phyloP scores from a whole-genome alignment of 768 basidiomycete genomes.

The Boletus eberwhitei region DNA sequence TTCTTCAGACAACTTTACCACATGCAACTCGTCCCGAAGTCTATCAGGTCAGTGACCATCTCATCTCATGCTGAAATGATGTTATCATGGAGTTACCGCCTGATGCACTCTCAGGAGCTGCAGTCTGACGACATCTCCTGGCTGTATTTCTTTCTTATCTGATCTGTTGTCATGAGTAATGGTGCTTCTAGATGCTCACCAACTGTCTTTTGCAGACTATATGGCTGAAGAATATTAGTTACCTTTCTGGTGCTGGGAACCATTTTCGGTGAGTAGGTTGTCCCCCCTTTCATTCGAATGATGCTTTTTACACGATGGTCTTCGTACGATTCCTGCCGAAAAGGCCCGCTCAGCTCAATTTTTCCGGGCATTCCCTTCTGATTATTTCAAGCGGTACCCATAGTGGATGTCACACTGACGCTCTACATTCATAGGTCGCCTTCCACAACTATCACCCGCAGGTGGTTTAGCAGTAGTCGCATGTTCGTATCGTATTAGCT shows the following conservation, averaged over 20 bases:
- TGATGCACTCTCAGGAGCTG: constrained; percentile 4
- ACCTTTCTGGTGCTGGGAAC: no score
- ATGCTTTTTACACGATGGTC: constrained; percentile 43
- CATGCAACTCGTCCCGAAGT: background rate
- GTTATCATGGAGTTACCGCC: constrained; percentile 18
- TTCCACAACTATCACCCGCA: background rate
- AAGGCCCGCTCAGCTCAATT: constrained; percentile 80
- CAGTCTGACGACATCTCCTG: constrained; percentile 12
- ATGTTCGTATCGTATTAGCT: background rate
- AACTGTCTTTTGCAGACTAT: background rate
- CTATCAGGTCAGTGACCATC: background rate
- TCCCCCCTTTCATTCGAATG: background rate
- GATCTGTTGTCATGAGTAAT: background rate
- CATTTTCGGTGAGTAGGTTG: background rate
- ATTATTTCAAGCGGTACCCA: constrained; percentile 26
- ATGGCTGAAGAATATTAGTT: background rate
- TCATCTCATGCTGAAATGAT: constrained; percentile 4
- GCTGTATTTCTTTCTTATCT: constrained; percentile 14
- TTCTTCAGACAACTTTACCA: background rate
- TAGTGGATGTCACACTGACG: background rate
- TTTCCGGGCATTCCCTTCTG: constrained; percentile 73
- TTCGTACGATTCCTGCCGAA: constrained; percentile 79
- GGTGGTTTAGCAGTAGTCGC: background rate
- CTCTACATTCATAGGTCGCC: background rate
- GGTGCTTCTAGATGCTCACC: background rate